Conservation (phyloP, 1,284 basidiomycete species). For the Tetrapyrgos nigripes region DNA sequence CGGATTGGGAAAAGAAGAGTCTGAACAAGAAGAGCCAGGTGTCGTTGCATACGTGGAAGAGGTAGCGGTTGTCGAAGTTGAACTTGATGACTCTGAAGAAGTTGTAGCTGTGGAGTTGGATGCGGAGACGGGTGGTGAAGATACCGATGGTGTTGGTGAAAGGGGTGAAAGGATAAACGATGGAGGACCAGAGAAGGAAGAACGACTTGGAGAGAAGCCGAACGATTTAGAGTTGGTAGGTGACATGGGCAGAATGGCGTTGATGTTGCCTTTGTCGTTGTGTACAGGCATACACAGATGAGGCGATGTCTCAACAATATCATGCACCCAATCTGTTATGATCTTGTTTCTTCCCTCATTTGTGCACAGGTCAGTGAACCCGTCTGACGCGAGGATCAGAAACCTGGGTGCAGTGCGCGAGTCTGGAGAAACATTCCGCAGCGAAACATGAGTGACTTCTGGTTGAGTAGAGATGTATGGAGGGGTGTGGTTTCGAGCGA, state of each 20-base stretch:
- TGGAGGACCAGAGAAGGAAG: neutral
- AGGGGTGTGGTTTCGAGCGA: slow-evolving; percentile 65
- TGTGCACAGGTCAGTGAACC: slow-evolving; percentile 67
- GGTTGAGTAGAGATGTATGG: slow-evolving; percentile 72
- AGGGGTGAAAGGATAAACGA: neutral
- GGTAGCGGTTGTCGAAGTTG: neutral
- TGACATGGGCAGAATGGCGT: slow-evolving; percentile 18
- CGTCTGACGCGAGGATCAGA: slow-evolving; percentile 71
- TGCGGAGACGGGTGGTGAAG: neutral
- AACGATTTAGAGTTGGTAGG: slow-evolving; percentile 6
- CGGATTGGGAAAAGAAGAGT: neutral
- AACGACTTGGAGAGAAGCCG: neutral
- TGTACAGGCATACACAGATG: neutral
- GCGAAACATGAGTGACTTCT: slow-evolving; percentile 61
- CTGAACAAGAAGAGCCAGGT: slow-evolving; percentile 1
- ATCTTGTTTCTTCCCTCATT: slow-evolving; percentile 48
- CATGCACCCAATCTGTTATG: slow-evolving; percentile 55
- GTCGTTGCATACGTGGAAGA: slow-evolving; percentile 1
- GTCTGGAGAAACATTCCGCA: slow-evolving; percentile 27
- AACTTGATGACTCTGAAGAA: neutral
- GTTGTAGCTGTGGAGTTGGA: neutral
- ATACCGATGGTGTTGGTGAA: neutral
- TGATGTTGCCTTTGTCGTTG: slow-evolving; percentile 10
- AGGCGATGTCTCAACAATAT: slow-evolving; percentile 31
- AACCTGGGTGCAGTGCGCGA: slow-evolving; percentile 43